Evolutionary conservation across 2,329 filamentous ascomycete genomes (phyloP).

Genomic region (Fusarium sp.): DNA sequence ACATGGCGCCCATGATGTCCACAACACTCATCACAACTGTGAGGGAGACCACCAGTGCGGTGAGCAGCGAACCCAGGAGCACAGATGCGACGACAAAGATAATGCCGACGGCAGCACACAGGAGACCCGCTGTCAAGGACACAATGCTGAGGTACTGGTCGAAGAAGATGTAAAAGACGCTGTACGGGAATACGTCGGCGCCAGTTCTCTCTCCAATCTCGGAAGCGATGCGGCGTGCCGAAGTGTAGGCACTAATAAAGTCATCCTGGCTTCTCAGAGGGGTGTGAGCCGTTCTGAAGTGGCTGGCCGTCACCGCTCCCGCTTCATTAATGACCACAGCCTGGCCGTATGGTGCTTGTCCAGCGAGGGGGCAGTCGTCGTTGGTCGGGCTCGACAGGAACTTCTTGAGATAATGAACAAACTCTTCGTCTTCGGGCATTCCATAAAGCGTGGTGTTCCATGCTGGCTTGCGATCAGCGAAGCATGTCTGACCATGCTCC

Average conservation of each 20-base stretch:
- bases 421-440: conserved; percentile 95
- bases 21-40: conserved; percentile 95
- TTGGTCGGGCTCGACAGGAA: conserved; percentile 86
- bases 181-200: conserved; percentile 93
- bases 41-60: conserved; percentile 82
- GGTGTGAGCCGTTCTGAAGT: conserved; percentile 92
- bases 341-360: conserved; percentile 86
- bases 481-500: conserved; percentile 79
- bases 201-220: conserved; percentile 79
- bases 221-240: conserved; percentile 87
- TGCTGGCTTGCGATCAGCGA: conserved; percentile 78
- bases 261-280: conserved; percentile 89
- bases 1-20: conserved; percentile 97
- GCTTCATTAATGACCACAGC: conserved; percentile 80
- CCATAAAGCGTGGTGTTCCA: conserved; percentile 93
- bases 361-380: conserved; percentile 87
- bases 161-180: conserved; percentile 98
- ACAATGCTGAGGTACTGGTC: conserved; percentile 94
- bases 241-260: conserved; percentile 91
- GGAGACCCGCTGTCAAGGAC: conserved; percentile 79
- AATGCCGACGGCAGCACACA: conserved; percentile 85
- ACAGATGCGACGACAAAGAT: conserved; percentile 85
- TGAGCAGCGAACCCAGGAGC: conserved; percentile 85
- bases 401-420: conserved; percentile 84
- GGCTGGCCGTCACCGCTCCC: conserved; percentile 80